A percentile compares a stretch with the other conserved stretches of the same genome.
Evolutionary conservation across 2,329 filamentous ascomycete species (phyloP).

Genomic region (Curvularia spicifera): DNA sequence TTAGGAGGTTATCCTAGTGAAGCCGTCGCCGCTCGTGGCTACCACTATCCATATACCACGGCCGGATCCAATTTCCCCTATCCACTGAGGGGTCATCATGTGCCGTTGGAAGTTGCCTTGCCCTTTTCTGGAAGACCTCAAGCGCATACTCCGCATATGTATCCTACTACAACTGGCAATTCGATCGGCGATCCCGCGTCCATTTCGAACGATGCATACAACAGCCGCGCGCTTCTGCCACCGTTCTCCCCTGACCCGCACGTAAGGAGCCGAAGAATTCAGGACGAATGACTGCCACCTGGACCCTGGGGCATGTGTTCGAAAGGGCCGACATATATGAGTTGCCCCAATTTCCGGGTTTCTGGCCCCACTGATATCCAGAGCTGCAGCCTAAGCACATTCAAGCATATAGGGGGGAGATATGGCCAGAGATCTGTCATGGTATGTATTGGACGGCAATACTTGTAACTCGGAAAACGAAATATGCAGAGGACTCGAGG

Average conservation of each 20-base stretch:
- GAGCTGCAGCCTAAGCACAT: not conserved
- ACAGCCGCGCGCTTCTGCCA: not conserved
- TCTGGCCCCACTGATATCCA: not conserved
- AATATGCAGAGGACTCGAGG: not conserved
- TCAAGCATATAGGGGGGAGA: not conserved
- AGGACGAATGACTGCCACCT: not conserved
- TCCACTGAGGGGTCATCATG: not conserved
- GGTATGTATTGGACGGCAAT: not conserved
- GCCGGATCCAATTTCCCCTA: conserved; percentile 3
- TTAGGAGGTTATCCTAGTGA: not conserved
- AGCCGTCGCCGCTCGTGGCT: not conserved
- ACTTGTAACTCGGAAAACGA: not conserved
- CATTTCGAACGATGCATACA: not conserved
- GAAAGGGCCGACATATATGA: not conserved
- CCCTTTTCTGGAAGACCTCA: conserved; percentile 1
- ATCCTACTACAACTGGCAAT: not conserved
- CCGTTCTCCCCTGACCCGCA: conserved; percentile 2
- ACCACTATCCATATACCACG: conserved; percentile 3
- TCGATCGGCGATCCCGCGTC: not conserved
- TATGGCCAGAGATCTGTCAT: not conserved
- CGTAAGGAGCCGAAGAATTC: conserved; percentile 2
- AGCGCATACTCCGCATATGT: not conserved
- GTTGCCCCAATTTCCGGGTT: not conserved
- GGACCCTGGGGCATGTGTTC: not conserved
- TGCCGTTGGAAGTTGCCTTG: conserved; percentile 5